Evolutionary conservation across 2,329 filamentous ascomycete genomes (phyloP).

Genomic region (Aspergillus floridensis): DNA sequence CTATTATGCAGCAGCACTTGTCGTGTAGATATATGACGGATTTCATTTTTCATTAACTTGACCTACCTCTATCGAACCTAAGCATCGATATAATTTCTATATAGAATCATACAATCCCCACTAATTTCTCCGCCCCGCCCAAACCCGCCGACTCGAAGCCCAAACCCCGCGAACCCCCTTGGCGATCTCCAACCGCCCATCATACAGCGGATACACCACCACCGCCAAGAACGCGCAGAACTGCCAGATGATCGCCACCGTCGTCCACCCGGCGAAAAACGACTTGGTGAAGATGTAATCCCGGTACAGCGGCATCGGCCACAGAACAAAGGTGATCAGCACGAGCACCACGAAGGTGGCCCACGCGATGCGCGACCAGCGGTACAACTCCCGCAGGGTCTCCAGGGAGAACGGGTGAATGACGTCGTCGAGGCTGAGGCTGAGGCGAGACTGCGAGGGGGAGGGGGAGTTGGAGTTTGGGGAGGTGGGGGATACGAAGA

Average conservation of each 20-base stretch:
- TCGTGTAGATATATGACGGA: no score
- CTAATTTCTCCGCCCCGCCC: neutral
- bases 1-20: no score
- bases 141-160: neutral
- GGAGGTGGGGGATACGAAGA: neutral
- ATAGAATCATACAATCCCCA: no score
- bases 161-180: conserved; percentile 25
- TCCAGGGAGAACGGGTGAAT: conserved; percentile 44
- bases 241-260: conserved; percentile 49
- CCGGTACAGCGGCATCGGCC: conserved; percentile 52
- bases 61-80: no score
- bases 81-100: no score
- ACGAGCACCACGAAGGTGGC: conserved; percentile 44
- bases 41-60: no score
- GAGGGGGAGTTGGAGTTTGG: neutral
- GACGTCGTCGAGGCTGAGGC: conserved; percentile 39
- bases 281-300: conserved; percentile 48
- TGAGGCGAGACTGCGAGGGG: conserved; percentile 9
- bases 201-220: conserved; percentile 49
- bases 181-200: conserved; percentile 45
- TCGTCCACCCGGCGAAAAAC: conserved; percentile 49
- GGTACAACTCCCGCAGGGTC: conserved; percentile 34
- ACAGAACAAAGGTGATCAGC: conserved; percentile 47
- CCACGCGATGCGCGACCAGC: conserved; percentile 44
- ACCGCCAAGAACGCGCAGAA: conserved; percentile 49